Conservation (phyloP, 2,329 filamentous ascomycete genomes). For the Pseudogymnoascus sp. region DNA sequence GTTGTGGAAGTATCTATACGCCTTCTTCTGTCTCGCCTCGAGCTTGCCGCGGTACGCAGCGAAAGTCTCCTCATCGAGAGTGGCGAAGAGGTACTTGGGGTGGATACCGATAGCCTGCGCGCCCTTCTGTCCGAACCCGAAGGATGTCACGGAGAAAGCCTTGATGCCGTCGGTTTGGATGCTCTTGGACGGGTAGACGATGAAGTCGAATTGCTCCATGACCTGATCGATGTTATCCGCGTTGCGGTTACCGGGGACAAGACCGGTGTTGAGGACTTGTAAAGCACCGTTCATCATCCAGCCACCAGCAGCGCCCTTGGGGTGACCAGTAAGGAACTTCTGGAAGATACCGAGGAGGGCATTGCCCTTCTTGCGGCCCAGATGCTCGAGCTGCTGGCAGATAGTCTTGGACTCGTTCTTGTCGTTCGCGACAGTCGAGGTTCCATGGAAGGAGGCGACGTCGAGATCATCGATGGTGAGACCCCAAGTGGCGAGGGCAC, state of each 20-base stretch:
- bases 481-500: conserved; percentile 94
- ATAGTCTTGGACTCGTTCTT: conserved; percentile 99
- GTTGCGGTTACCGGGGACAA: conserved; percentile 95
- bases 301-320: conserved; percentile 96
- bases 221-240: conserved; percentile 94
- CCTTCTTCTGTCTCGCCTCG: conserved; percentile 91
- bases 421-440: conserved; percentile 96
- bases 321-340: conserved; percentile 97
- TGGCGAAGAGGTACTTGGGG: conserved; percentile 89
- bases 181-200: conserved; percentile 89
- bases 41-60: conserved; percentile 80
- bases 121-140: conserved; percentile 98
- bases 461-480: conserved; percentile 92
- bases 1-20: conserved; percentile 98
- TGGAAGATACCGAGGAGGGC: conserved; percentile 96
- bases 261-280: conserved; percentile 87
- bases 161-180: conserved; percentile 98
- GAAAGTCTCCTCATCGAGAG: conserved; percentile 83
- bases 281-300: conserved; percentile 99
- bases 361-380: conserved; percentile 94
- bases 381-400: conserved; percentile 90
- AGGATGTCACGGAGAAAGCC: conserved; percentile 97
- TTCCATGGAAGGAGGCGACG: conserved; percentile 97
- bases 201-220: conserved; percentile 97
- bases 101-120: conserved; percentile 96